Base-by-base conservation (phyloP, 2,329 filamentous ascomycete species). In the Plectosphaerella sp. region DNA sequence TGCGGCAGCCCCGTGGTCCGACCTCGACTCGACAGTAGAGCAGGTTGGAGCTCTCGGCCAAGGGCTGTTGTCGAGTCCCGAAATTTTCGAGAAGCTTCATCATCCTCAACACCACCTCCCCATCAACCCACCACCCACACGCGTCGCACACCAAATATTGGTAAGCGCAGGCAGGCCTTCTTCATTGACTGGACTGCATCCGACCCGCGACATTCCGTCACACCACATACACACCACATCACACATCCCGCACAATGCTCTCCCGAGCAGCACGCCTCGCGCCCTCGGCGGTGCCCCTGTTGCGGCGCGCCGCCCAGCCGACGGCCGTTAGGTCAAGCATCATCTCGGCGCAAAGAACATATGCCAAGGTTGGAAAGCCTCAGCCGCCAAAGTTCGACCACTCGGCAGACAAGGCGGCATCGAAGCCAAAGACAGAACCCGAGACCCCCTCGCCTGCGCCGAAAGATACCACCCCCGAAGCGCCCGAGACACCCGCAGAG, bases 191-290 rank as follows among this genome's bases (percentile, higher is more conserved):
- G 47, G 37, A 25, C 47, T 41, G 36, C 20, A 24, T 28, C 33
- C 25, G n/a, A 35, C 9, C 45, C 7, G n/a, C 16, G 15, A 48
- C 20, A 48, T 28, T 20, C 7, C 11, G 11, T 41, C 15, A 41
- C 12, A 16, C 16, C 12, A 16, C 11, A 39, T 11, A 7, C 14
- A 20, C 47, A 12, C 9, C n/a, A n/a, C 33, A 41, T n/a, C 35
- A 41, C 47, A 48, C 20, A 41, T 39, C 47, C 20, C 28, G 18
- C 48, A 22, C 43, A 50, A 61, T 61, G 59, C 51, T 61, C 52
- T 61, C 58, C 45, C 53, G 58, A 50, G 56, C 56, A 52, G 57
- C 57, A 47, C 54, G 54, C 25, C 49, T 60, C 46, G 57, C 55
- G 55, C 55, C 58, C 47, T 52, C 58, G 37, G 52, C 55, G 41